Base-by-base conservation (phyloP, 1,284 basidiomycete species). In the Puccinia polysora region DNA sequence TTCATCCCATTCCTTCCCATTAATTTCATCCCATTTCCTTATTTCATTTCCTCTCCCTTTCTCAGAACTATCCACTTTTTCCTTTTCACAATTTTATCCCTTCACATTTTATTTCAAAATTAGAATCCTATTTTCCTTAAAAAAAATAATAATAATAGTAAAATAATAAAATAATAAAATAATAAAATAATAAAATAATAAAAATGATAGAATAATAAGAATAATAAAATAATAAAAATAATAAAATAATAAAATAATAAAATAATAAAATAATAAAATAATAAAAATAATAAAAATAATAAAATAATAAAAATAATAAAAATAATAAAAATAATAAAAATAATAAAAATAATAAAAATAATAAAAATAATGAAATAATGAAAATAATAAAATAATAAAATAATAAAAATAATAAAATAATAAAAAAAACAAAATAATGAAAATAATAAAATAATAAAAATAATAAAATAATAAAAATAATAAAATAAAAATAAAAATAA, bases 401-500 rank as follows among this genome's bases (percentile, higher is more conserved):
- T 7, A 52, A 52, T 14, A 52, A 52, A 52, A 14, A 52, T 15
- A 52, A 14, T 14, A 52, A 52, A 52, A 52, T 15, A 52, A 14
- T 15, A n/a, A n/a, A n/a, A n/a, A n/a, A n/a, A n/a, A n/a, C n/a
- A n/a, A n/a, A n/a, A n/a, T n/a, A n/a, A n/a, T 14, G 25, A 25
- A 14, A 52, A 52, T 15, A 52, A 25, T 14, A 14, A 52, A 52
- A 52, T 15, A 52, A 14, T 15, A 8, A 52, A 52, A 52, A 52
- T 10, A 52, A 52, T 15, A 15, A 52, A 52, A 14, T 15, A 52
- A 52, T 15, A 12, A 10, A 52, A 52, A 14, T 15, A 52, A 14
- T 15, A 52, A 10, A 52, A 12, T 15, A 52, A 52, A 52, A 52
- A 52, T 52, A 52, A 52, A 52, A 52, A 25, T 15, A 52, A 52